Percentiles rank a stretch among this genome's conserved stretches.
phyloP scores from a whole-genome alignment of 2,329 filamentous ascomycete species.

The Claviceps citrina region DNA sequence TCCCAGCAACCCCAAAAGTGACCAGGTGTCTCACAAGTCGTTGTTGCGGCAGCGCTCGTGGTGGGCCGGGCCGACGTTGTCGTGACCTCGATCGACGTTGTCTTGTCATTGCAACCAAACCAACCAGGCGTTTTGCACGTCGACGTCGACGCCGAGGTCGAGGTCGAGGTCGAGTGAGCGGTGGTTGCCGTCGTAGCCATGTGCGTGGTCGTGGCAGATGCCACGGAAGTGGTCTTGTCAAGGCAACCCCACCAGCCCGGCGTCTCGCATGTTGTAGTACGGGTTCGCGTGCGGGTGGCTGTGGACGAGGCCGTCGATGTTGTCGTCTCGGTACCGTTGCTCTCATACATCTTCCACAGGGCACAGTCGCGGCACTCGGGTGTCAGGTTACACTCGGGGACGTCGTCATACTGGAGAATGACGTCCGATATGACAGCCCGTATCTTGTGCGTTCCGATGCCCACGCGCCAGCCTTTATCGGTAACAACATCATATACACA shows the following conservation, averaged over 20 bases:
- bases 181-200: constrained; percentile 28
- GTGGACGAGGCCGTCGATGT: constrained; percentile 42
- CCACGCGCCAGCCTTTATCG: constrained; percentile 84
- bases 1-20: constrained; percentile 43
- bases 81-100: constrained; percentile 16
- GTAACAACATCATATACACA: constrained; percentile 87
- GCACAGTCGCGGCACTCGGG: constrained; percentile 77
- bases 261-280: constrained; percentile 77
- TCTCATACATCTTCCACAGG: constrained; percentile 88
- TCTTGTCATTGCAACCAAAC: constrained; percentile 47
- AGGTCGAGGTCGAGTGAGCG: constrained; percentile 30
- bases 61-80: constrained; percentile 15
- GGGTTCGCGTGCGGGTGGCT: constrained; percentile 52
- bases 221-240: constrained; percentile 44
- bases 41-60: constrained; percentile 16
- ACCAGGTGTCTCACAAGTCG: constrained; percentile 35
- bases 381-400: constrained; percentile 62
- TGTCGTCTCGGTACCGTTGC: constrained; percentile 68
- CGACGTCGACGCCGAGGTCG: constrained; percentile 26
- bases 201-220: constrained; percentile 20
- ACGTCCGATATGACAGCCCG: constrained; percentile 77
- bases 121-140: constrained; percentile 49
- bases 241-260: constrained; percentile 84
- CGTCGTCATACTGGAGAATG: constrained; percentile 64
- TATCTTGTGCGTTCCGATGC: constrained; percentile 83